Percentiles rank a stretch among this genome's conserved stretches.
Conservation (phyloP, 106 monocot species). For the Agapanthus africanus region DNA sequence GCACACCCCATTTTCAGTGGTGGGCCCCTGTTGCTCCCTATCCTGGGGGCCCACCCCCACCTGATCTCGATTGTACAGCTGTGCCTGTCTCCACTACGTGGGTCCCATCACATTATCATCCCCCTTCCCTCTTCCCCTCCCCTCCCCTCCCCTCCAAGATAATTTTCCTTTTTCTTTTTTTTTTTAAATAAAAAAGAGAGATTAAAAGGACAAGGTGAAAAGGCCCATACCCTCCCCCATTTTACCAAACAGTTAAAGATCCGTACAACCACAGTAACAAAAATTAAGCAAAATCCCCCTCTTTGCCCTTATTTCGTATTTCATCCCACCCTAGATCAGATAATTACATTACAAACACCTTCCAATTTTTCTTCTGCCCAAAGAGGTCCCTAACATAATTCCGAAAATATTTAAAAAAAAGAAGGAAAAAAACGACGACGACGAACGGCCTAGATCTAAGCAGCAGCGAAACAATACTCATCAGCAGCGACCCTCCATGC, state of each 20-base stretch:
- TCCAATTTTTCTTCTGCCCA: background rate
- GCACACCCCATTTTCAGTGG: background rate
- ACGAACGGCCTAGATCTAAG: background rate
- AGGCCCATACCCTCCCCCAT: background rate
- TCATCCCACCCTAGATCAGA: too few species aligned
- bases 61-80: constrained; percentile 14
- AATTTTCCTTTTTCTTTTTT: background rate
- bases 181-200: background rate
- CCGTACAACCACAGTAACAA: constrained; percentile 1
- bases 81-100: background rate
- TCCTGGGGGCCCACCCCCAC: background rate
- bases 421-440: background rate
- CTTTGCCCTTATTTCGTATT: constrained; percentile 6
- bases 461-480: background rate
- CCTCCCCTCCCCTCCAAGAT: background rate
- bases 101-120: background rate
- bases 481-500: constrained; percentile 49
- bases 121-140: background rate
- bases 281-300: background rate
- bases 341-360: constrained; percentile 1
- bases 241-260: constrained; percentile 2
- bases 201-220: background rate
- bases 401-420: background rate
- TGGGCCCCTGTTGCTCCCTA: background rate
- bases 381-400: constrained; percentile 8